phyloP scores from a whole-genome alignment of 2,329 filamentous ascomycete genomes.

The Sodiomyces alkalinus region DNA sequence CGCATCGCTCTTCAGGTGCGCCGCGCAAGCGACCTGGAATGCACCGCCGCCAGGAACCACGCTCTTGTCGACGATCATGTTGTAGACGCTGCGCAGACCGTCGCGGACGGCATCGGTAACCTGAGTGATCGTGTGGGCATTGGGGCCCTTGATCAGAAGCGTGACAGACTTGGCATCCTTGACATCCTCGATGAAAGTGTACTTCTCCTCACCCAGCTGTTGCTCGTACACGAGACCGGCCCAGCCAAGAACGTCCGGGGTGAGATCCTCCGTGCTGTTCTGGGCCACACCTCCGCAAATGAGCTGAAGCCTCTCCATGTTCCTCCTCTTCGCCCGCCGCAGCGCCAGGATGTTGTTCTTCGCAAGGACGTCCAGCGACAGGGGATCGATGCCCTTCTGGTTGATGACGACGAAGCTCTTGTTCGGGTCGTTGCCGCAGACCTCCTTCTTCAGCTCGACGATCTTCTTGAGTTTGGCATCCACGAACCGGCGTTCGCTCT shows the following conservation, averaged over 20 bases:
- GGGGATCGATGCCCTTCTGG: slow-evolving; percentile 96
- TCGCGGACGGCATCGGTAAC: slow-evolving; percentile 94
- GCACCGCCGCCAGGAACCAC: slow-evolving; percentile 90
- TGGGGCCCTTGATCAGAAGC: slow-evolving; percentile 93
- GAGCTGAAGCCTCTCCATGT: slow-evolving; percentile 96
- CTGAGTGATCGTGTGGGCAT: slow-evolving; percentile 90
- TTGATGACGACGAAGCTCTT: slow-evolving; percentile 98
- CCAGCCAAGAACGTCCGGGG: slow-evolving; percentile 82
- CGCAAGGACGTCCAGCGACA: slow-evolving; percentile 87
- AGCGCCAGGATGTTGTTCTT: slow-evolving; percentile 97
- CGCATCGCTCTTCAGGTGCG: slow-evolving; percentile 71
- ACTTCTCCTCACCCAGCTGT: slow-evolving; percentile 95
- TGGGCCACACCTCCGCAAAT: slow-evolving; percentile 83
- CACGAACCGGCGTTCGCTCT: slow-evolving; percentile 90
- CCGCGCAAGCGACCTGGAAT: slow-evolving; percentile 87
- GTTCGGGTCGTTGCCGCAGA: slow-evolving; percentile 82
- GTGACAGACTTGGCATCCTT: slow-evolving; percentile 98
- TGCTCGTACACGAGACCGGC: slow-evolving; percentile 95
- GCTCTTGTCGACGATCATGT: slow-evolving; percentile 96
- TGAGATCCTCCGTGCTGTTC: slow-evolving; percentile 91
- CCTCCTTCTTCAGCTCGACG: slow-evolving; percentile 93
- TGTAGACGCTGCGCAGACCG: slow-evolving; percentile 91
- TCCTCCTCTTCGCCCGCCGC: slow-evolving; percentile 87
- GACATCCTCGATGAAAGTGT: slow-evolving; percentile 95
- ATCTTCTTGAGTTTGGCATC: slow-evolving; percentile 96